Evolutionary conservation across 2,329 filamentous ascomycete genomes (phyloP), one percentile per base, ranked within the genome.

Genomic region (Alternaria brassicae): DNA sequence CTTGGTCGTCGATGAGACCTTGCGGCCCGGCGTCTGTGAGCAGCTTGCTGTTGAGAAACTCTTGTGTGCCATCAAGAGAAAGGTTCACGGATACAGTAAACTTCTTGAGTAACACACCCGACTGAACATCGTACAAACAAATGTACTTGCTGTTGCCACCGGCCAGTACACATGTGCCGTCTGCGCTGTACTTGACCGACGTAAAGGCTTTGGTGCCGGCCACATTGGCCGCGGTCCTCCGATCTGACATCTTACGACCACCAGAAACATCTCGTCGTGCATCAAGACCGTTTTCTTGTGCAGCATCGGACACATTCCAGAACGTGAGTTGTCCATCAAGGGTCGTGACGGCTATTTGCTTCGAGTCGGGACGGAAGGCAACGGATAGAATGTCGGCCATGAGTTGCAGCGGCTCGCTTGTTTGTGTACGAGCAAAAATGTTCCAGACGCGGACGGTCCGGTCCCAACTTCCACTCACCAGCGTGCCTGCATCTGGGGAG

Each of bases 71-170:
- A 19, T 96, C 93, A 3, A 99, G 69, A 2, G 93, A 96, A n/a
- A 97, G 83, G 78, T 99, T 99, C 72, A 97, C 87, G 69, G 92
- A 96, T 71, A 98, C 93, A 2, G 94, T 97, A 74, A 91, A 99
- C 75, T 97, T 97, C 77, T 96, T 97, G 56, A 98, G 83, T 10
- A 99, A 82, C 0, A 95, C 92, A 77, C 95, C 93, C 0, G 94
- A 96, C 58, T 89, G 88, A 30, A 96, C 92, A n/a, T 96, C 94
- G 80, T 99, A 99, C 58, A 99, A 79, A 75, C 95, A 98, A 52
- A 99, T 97, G 78, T 96, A 97, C 81, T 99, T 99, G 88, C 93
- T 97, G 83, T 95, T 97, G 30, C 95, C 95, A 47, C 88, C 93
- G 1, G 94, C 95, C 39, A 99, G 83, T 10, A 99, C 83, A 70